Evolutionary conservation across 2,329 filamentous ascomycete species (phyloP).

Genomic region (Neopestalotiopsis sp.): DNA sequence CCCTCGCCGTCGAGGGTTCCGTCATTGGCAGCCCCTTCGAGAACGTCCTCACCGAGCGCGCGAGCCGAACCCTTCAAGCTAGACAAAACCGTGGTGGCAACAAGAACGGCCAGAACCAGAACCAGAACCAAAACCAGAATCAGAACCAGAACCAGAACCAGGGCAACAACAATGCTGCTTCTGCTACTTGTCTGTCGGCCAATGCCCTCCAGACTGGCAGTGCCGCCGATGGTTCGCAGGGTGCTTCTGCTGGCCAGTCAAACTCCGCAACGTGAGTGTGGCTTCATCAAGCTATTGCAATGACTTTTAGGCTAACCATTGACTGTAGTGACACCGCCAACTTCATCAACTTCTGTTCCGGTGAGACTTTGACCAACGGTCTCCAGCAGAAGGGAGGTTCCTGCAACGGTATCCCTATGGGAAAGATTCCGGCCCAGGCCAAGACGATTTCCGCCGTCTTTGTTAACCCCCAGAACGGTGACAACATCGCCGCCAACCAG

Average conservation of each 20-base stretch:
- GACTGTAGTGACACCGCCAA: constrained; percentile 58
- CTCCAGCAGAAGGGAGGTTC: constrained; percentile 62
- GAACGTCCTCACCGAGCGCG: constrained; percentile 33
- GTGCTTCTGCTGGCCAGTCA: constrained; percentile 50
- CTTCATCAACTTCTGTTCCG: constrained; percentile 68
- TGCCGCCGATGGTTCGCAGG: constrained; percentile 35
- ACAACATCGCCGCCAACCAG: constrained; percentile 51
- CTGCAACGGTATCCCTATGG: constrained; percentile 69
- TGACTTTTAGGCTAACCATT: constrained; percentile 26
- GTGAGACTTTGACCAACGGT: constrained; percentile 64
- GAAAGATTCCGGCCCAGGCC: constrained; percentile 59
- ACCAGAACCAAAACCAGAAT: constrained; percentile 29
- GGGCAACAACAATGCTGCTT: constrained; percentile 24
- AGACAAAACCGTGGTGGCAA: constrained; percentile 43
- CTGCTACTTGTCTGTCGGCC: constrained; percentile 43
- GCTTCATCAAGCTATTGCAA: background rate
- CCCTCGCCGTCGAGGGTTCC: constrained; percentile 51
- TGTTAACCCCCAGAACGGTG: constrained; percentile 56
- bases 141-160: constrained; percentile 31
- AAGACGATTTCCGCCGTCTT: constrained; percentile 66
- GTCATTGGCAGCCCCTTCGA: constrained; percentile 45
- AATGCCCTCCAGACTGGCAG: constrained; percentile 58
- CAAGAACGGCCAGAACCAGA: constrained; percentile 25
- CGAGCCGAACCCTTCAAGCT: constrained; percentile 41
- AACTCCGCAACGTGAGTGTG: constrained; percentile 56